Evolutionary conservation across 208 protist species (phyloP), one percentile per base, ranked within the genome.

Genomic region (Phytomonas sp.): DNA sequence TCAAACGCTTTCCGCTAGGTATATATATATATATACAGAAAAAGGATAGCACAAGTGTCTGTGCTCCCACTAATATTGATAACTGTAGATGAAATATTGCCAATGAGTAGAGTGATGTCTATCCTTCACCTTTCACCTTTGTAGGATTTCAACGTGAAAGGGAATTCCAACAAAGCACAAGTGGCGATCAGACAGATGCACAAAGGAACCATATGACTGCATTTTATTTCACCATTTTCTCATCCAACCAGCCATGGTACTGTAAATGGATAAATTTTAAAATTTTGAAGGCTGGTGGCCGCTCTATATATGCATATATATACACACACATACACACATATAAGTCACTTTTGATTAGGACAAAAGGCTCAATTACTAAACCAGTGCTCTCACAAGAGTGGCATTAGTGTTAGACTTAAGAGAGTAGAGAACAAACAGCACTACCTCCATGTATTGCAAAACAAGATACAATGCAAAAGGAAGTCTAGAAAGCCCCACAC

Each of bases 281-380:
- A 34, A 34, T 34, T 1, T 34, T 34, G 1, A 34, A 34, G 33
- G 4, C 33, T 34, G 33, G 33, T 34, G 33, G 33, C 6, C 6
- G 6, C 26, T 68, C 40, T 68, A 33, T 59, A 61, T 37, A 32
- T 62, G 7, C 31, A 70, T 51, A 33, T 37, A 62, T 31, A 71
- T 62, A 37, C 26, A 23, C 20, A 33, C 13, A 62, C 26, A 33
- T 62, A 17, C 26, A 62, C 26, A 17, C 26, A 33, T 62, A 33
- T 29, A 17, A 30, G 56, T 9, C 23, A 30, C 4, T 62, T 17
- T 62, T 17, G 7, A 62, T 3, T 62, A n/a, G 15, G 20, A 62
- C 20, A n/a, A 15, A 33, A 26, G 13, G 4, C 60, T 33, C 17
- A 62, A 62, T 46, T 20, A 46, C 15, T 46, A 46, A 46, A 46